Base-by-base conservation (phyloP, 192 early-diverging fungal genomes). In the Umbelopsis sp. region DNA sequence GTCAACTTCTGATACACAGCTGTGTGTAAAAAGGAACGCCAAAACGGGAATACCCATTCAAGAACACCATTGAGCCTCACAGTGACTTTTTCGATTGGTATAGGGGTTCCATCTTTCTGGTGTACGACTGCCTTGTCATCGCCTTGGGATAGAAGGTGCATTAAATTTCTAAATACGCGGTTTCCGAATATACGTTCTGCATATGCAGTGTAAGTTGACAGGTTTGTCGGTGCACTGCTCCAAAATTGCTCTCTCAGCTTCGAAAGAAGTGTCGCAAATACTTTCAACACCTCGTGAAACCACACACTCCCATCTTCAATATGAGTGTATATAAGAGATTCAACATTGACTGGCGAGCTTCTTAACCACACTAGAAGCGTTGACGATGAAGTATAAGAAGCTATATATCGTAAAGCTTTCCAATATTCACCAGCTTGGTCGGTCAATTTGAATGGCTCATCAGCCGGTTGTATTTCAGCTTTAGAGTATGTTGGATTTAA, bases 1-100 rank as follows among this genome's bases (percentile, higher is more conserved):
- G 78, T 80, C 4, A 80, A 46, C 4, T 46, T 18, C 6, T 50
- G 25, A 41, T 71, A 52, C 3, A 65, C n/a, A 0, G 74, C 48
- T 3, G 51, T 23, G 4, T 33, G 18, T 11, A 46, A 49, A 27
- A 80, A 70, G 0, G 78, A 72, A 3, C 15, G 37, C 68, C 69
- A 71, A 22, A 48, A 73, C 0, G 69, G 69, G 10, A 52, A 52
- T 12, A 80, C 70, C 69, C 73, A 75, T 18, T 75, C 74, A 2
- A 75, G 46, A 49, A 75, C 46, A 3, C 45, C 48, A 37, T 75
- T 70, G 7, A 80, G 71, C 22, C 72, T 71, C 7, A 44, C 27
- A 22, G 53, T 49, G 3, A 72, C 27, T 50, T 75, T 72, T 20
- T 73, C 74, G 16, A 64, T 46, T 7, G 73, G 69, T 20, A 69